A percentile compares a stretch with the other conserved stretches of the same genome.
These are phyloP conservation scores for Oryza officinalis DNA, from an alignment of 176 grass and related monocot genomes.

Conservation along the genomic window DNA sequence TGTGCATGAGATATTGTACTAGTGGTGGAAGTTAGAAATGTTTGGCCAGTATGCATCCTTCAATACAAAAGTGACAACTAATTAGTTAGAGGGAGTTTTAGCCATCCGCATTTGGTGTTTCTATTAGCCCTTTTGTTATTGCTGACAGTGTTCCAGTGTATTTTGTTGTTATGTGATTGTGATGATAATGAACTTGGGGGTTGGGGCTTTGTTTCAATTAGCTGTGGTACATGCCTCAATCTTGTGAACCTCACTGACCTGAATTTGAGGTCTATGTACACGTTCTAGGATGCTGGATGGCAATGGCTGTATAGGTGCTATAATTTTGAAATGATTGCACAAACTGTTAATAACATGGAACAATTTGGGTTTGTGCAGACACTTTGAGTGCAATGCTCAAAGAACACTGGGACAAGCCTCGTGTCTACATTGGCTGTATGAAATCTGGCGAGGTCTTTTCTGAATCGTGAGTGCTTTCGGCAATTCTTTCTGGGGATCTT, in stretches of 20 bases:
- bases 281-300: neutral
- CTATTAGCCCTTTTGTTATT: slow-evolving; percentile 10
- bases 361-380: slow-evolving; percentile 63
- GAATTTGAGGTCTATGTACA: slow-evolving; percentile 18
- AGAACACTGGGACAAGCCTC: slow-evolving; percentile 82
- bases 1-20: neutral
- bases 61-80: neutral
- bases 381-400: slow-evolving; percentile 80
- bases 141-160: neutral
- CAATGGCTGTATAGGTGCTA: slow-evolving; percentile 15
- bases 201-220: slow-evolving; percentile 11
- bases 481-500: slow-evolving; percentile 24
- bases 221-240: neutral
- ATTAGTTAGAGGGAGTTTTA: slow-evolving; percentile 1
- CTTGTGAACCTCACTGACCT: neutral
- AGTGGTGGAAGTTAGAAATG: neutral
- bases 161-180: slow-evolving; percentile 4
- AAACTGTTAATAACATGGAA: slow-evolving; percentile 17
- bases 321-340: slow-evolving; percentile 21
- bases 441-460: slow-evolving; percentile 99
- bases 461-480: slow-evolving; percentile 75
- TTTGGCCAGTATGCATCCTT: neutral
- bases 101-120: neutral
- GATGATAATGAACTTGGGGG: slow-evolving; percentile 12
- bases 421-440: slow-evolving; percentile 96